phyloP scores from a whole-genome alignment of 805 yeast genomes.

The Dipodascus albidus region DNA sequence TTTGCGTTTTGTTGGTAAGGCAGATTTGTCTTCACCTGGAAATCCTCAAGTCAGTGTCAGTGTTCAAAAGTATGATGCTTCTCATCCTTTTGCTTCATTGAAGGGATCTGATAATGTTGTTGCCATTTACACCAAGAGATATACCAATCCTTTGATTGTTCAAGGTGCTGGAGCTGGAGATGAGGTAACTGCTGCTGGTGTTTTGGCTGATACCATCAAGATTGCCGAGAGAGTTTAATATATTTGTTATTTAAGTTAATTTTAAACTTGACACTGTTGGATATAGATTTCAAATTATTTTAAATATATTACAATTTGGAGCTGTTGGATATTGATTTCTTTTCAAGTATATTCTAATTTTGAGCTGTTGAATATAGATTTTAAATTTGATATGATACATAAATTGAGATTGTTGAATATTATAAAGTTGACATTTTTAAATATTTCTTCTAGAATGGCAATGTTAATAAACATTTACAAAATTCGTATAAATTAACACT shows the following conservation, averaged over 20 bases:
- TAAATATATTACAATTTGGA: not conserved
- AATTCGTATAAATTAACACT: too few species aligned
- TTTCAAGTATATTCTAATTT: too few species aligned
- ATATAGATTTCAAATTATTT: too few species aligned
- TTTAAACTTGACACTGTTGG: not conserved
- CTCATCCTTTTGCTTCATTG: slow-evolving; percentile 92
- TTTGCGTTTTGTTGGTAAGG: slow-evolving; percentile 84
- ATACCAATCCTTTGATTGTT: slow-evolving; percentile 81
- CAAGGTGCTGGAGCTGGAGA: slow-evolving; percentile 96
- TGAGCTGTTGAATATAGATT: too few species aligned
- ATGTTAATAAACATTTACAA: too few species aligned
- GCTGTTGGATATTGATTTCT: too few species aligned
- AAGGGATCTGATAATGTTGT: slow-evolving; percentile 95
- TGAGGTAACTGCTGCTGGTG: slow-evolving; percentile 76
- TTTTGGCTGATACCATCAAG: slow-evolving; percentile 84
- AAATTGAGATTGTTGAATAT: too few species aligned
- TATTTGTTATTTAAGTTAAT: not conserved
- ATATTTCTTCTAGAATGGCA: too few species aligned
- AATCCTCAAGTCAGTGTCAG: slow-evolving; percentile 66
- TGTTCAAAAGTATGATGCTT: slow-evolving; percentile 70
- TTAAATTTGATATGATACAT: too few species aligned
- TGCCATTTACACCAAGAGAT: slow-evolving; percentile 83
- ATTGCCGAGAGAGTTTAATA: slow-evolving; percentile 64
- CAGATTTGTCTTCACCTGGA: slow-evolving; percentile 44
- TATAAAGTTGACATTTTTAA: too few species aligned